Percentiles rank a stretch among this genome's conserved stretches.
phyloP scores from a whole-genome alignment of 2,329 filamentous ascomycete genomes.

The Fusarium sp. region DNA sequence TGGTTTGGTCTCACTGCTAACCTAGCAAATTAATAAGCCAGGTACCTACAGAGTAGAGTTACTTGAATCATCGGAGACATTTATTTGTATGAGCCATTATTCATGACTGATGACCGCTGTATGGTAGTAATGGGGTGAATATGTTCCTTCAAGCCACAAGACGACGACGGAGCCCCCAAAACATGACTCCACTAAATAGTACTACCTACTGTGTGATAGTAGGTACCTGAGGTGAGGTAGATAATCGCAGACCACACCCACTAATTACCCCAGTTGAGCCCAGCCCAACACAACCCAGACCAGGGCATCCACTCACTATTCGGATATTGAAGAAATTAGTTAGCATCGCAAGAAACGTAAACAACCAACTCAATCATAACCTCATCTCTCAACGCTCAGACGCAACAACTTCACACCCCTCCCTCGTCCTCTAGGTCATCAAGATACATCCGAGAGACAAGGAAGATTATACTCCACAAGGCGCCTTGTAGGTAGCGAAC shows the following conservation, averaged over 20 bases:
- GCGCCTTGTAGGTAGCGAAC: neutral
- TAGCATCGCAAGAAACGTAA: slow-evolving; percentile 17
- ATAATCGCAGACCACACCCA: slow-evolving; percentile 14
- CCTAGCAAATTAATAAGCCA: neutral
- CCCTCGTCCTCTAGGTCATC: neutral
- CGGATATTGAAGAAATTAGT: slow-evolving; percentile 34
- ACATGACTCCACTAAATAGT: slow-evolving; percentile 15
- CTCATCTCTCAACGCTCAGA: slow-evolving; percentile 2
- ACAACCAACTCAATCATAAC: slow-evolving; percentile 3
- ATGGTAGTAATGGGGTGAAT: neutral
- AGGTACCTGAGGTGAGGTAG: neutral
- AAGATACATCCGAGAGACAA: neutral
- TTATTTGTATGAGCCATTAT: neutral
- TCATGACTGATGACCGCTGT: neutral
- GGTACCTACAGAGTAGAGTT: neutral
- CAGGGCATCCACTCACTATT: slow-evolving; percentile 21
- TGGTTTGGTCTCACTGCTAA: neutral
- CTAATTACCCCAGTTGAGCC: neutral
- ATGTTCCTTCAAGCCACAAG: slow-evolving; percentile 24
- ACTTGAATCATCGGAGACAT: slow-evolving; percentile 9
- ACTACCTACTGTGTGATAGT: no score
- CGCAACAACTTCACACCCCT: slow-evolving; percentile 2
- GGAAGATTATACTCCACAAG: slow-evolving; percentile 10
- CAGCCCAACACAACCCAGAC: neutral
- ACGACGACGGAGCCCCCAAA: slow-evolving; percentile 11